These are phyloP conservation scores for Carex myosuroides DNA, from an alignment of 176 grass and related monocot genomes.

Conservation along the genomic window DNA sequence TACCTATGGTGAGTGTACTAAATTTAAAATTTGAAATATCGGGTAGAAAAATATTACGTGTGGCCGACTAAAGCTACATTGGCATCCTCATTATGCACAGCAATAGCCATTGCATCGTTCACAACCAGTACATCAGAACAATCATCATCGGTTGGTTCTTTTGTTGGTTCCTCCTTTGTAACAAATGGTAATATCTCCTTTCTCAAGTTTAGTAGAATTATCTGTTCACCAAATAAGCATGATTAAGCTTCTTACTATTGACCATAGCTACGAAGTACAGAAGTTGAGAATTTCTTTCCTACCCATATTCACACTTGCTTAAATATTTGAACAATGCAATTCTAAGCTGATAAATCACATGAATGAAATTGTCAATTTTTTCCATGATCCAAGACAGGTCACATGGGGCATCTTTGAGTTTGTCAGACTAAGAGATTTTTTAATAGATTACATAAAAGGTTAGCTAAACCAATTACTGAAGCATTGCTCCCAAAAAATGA, in stretches of 20 bases:
- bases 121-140: conserved; percentile 74
- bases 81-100: conserved; percentile 77
- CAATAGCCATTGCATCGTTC: conserved; percentile 48
- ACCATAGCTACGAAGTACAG: background rate
- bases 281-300: background rate
- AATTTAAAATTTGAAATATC: background rate
- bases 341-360: background rate
- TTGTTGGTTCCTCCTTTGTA: background rate
- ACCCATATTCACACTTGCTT: background rate
- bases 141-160: conserved; percentile 34
- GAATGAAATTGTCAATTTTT: background rate
- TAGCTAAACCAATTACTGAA: background rate
- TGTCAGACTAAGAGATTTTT: background rate
- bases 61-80: conserved; percentile 54
- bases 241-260: background rate
- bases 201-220: conserved; percentile 62
- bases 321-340: background rate
- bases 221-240: conserved; percentile 26
- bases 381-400: background rate
- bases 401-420: background rate
- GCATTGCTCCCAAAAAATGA: background rate
- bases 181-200: conserved; percentile 81
- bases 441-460: background rate
- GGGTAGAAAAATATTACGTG: conserved; percentile 38
- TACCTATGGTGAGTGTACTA: background rate